Evolutionary conservation across 1,284 basidiomycete genomes (phyloP), one percentile per base, ranked within the genome.

Genomic region (Apiotrichum sp.): DNA sequence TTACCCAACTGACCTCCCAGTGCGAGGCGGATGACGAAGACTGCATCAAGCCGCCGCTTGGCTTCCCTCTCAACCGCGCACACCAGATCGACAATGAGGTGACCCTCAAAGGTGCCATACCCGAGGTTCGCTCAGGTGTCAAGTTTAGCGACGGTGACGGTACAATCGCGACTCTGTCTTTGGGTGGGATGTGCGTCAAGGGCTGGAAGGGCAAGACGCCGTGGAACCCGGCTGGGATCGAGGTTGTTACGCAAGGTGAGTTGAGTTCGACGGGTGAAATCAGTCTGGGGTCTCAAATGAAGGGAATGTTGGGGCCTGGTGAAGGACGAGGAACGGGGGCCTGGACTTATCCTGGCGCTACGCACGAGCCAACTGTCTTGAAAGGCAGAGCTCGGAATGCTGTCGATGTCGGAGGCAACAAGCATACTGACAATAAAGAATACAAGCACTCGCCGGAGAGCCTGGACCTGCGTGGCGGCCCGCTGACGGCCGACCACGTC

Each of bases 101-200:
- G 61, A 86, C 86, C 3, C 80, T 87, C 62, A 86, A 87, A 56
- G 78, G 69, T 8, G 72, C 77, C 11, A 74, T 64, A 35, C 89
- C 89, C 6, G 86, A 84, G 75, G 77, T 90, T 39, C 78, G 82
- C 52, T 89, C 88, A 59, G 91, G 91, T 34, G 89, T 93, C 45
- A 89, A 86, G 65, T 84, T 93, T 74, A 88, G 89, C 43, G 90
- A 96, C 77, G 95, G 95, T 29, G 96, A 98, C 73, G 96, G 96
- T 4, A 98, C 96, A 1, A 95, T 98, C 6, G 86, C 87, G 58
- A 78, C 96, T 16, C 73, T 97, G 14, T 91, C 89, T 63, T 79
- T 97, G 39, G 95, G 93, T 7, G 85, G 89, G 6, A 98, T 98
- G 93, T 98, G 95, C 68, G 85, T 87, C 6, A 88, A 90, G 67